Evolutionary conservation across 1,284 basidiomycete species (phyloP).

Genomic region (Ustilago cynodontis): DNA sequence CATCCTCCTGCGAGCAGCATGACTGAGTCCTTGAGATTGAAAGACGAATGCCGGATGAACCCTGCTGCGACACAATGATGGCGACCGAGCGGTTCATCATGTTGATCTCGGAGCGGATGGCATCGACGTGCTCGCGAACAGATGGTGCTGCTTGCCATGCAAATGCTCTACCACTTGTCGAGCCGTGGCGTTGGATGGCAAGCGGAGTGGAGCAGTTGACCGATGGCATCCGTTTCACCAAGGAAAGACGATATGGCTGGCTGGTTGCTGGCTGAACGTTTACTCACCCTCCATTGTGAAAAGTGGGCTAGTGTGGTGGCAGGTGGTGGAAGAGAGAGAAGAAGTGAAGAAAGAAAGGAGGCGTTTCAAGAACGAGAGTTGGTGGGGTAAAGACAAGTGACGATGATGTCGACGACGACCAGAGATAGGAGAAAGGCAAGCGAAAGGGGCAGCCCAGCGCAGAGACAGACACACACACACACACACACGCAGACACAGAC

Average conservation of each 20-base stretch:
- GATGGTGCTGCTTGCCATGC: not conserved
- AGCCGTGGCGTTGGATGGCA: not conserved
- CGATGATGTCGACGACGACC: slow-evolving; percentile 15
- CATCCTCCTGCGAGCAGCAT: not conserved
- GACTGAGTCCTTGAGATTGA: not conserved
- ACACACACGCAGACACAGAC: too few relatives aligned
- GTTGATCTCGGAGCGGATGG: not conserved
- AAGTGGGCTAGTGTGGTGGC: slow-evolving; percentile 5
- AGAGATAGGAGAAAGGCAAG: not conserved
- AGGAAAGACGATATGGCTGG: slow-evolving; percentile 12
- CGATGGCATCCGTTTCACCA: slow-evolving; percentile 1
- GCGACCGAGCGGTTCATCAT: not conserved
- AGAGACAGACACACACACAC: too few relatives aligned
- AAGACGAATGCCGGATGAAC: not conserved
- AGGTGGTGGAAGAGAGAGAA: slow-evolving; percentile 14
- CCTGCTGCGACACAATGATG: not conserved
- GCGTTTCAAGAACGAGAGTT: slow-evolving; percentile 15
- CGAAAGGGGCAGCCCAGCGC: not conserved
- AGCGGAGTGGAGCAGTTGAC: slow-evolving; percentile 5
- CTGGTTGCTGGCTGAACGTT: not conserved
- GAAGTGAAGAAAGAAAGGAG: not conserved
- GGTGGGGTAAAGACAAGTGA: slow-evolving; percentile 22
- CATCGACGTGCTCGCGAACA: not conserved
- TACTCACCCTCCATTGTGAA: slow-evolving; percentile 56
- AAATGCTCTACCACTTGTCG: not conserved